Evolutionary conservation across 148 eudicot species (phyloP), one percentile per base, ranked within the genome.

Genomic region (Fagopyrum tataricum): DNA sequence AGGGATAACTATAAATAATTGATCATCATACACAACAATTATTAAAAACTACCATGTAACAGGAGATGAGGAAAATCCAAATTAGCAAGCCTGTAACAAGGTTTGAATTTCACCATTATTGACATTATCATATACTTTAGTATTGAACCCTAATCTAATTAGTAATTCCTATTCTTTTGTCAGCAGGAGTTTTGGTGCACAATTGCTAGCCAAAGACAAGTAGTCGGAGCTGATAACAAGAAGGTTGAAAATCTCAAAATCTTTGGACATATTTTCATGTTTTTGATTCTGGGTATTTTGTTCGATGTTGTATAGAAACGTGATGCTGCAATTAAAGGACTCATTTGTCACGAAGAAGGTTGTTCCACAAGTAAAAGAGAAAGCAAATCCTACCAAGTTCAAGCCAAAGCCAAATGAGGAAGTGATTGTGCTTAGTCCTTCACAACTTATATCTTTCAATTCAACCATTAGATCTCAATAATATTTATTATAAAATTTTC

Each of bases 191-290:
- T 84, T 84, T 49, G 59, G 91, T 72, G 89, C 87, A 2, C 85
- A 87, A 67, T 79, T 93, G 78, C 84, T 90, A 13, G 97, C 96
- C 8, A 88, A 90, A 44, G 93, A 59, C 91, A 88, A 21, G 81
- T 74, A 47, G 94, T 84, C 3, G 18, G 68, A 5, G 8, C 14
- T 18, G 43, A 62, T 31, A 62, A 62, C 68, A 62, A 31, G 18
- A 62, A 62, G 68, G 68, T 62, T 24, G 15, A 5, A 24, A 8
- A 23, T 4, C 42, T 62, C 14, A 26, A 17, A 4, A 31, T 31
- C 13, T 11, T 62, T 62, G 39, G 24, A 24, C 66, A 59, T 14
- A 4, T 64, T 64, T 15, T 5, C 70, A 64, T 64, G 40, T 6
- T 42, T 40, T 23, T 6, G n/a, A 14, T 67, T 64, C 41, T 13